These are phyloP conservation scores for Ophiosphaerella korrae DNA, from an alignment of 2,329 filamentous ascomycete species.

Conservation along the genomic window DNA sequence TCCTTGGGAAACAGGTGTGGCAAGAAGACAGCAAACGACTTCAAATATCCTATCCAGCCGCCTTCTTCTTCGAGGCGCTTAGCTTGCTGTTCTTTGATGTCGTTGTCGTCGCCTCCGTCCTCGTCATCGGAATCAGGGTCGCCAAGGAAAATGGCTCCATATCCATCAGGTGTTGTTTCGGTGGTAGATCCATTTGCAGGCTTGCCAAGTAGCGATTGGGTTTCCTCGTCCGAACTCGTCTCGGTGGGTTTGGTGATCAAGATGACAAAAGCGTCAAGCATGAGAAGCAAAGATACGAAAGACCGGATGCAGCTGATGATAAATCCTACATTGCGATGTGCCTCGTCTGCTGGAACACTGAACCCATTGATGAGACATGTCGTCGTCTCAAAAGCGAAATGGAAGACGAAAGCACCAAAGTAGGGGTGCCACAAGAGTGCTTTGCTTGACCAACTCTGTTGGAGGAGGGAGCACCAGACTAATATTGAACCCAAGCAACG, in stretches of 20 bases:
- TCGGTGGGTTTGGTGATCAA: constrained; percentile 35
- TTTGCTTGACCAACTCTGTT: constrained; percentile 29
- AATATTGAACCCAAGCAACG: constrained; percentile 43
- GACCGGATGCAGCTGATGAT: constrained; percentile 28
- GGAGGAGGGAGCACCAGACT: constrained; percentile 35
- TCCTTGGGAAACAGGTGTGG: constrained; percentile 79
- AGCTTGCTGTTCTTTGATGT: constrained; percentile 57
- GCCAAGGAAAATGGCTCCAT: constrained; percentile 42
- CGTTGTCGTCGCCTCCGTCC: constrained; percentile 53
- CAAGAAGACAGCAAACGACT: constrained; percentile 74
- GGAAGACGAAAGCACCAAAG: constrained; percentile 39
- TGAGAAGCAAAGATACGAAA: constrained; percentile 27
- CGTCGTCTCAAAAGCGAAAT: constrained; percentile 40
- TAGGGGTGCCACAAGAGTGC: constrained; percentile 40
- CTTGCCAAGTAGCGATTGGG: constrained; percentile 62
- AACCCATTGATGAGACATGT: constrained; percentile 32
- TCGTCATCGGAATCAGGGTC: constrained; percentile 56
- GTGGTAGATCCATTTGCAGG: constrained; percentile 38
- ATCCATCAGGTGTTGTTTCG: constrained; percentile 45
- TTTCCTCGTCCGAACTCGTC: constrained; percentile 59
- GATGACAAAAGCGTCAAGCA: constrained; percentile 37
- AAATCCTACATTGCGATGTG: constrained; percentile 27
- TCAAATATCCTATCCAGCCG: constrained; percentile 77
- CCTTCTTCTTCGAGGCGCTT: constrained; percentile 75
- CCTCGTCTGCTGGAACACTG: constrained; percentile 17